Evolutionary conservation across 2,329 filamentous ascomycete genomes (phyloP), one percentile per base, ranked within the genome.

Genomic region (Cyphellophora attinorum): DNA sequence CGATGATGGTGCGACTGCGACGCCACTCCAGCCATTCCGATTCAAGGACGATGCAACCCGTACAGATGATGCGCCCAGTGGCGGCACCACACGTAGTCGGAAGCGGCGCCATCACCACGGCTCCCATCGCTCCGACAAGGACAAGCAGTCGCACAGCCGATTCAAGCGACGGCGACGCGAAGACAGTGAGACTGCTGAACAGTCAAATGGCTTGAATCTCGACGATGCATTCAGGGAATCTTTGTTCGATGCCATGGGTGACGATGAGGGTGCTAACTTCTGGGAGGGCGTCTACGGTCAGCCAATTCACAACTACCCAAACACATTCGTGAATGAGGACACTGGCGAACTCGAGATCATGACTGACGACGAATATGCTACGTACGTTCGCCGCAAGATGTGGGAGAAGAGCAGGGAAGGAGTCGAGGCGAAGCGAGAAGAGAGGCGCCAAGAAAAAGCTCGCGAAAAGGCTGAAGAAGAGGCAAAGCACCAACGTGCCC

Each of bases 231-330:
- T 98, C 57, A 79, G 85, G 18, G 85, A 93, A 57, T 94, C 86
- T 1, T 77, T 98, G 4, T 96, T 96, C 61, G 91, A 98, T 57
- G 91, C 91, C 19, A 80, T 98, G 59, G 89, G 86, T 23, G 91
- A 98, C 58, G 89, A 96, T 54, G 91, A 98, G 61, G 91, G 89
- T 30, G 91, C 91, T 2, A 74, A 78, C 5, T 98, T 91, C 63
- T 98, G 91, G 91, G 81, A 95, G 57, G 76, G 76, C 11, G 84
- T 98, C n/a, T 98, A 96, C 59, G 88, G 86, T 1, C 89, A 96
- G 56, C 89, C 91, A 0, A 81, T 96, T 32, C 86, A 95, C 58
- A 74, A 76, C 5, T 95, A 93, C 54, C 55, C 74, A 0, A 67
- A 72, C 16, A 66, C 68, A 0, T 58, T 62, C 1, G 48, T 58